These are phyloP conservation scores for Puccinia hordei DNA, from an alignment of 1,284 basidiomycete species.

Conservation along the genomic window DNA sequence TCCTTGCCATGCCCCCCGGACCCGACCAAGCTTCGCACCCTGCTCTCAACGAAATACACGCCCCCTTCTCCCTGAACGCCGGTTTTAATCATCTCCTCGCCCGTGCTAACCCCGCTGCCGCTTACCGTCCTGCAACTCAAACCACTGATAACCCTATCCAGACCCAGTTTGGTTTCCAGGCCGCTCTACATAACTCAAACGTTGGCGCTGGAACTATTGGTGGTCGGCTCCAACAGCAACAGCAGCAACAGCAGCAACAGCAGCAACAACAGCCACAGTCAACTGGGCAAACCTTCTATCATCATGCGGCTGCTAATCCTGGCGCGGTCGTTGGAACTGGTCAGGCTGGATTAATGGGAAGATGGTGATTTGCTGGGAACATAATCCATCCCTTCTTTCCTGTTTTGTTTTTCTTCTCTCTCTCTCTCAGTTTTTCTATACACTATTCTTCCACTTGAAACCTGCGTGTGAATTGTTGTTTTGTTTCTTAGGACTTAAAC, in stretches of 20 bases:
- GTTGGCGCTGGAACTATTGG: background rate
- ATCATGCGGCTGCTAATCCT: conserved; percentile 9
- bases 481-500: no score
- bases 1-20: background rate
- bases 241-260: conserved; percentile 4
- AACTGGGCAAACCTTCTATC: conserved; percentile 6
- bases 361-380: background rate
- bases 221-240: conserved; percentile 1
- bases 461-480: no score
- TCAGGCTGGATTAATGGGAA: conserved; percentile 20
- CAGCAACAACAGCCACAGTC: background rate
- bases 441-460: background rate
- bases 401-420: no score
- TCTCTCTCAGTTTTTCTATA: no score
- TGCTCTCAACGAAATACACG: conserved; percentile 25
- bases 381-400: no score
- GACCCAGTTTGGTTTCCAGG: conserved; percentile 4
- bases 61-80: conserved; percentile 11
- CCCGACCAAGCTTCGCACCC: background rate
- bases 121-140: background rate
- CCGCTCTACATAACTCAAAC: background rate
- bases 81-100: conserved; percentile 22
- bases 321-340: background rate
- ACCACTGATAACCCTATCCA: background rate
- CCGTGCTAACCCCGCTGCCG: background rate